Evolutionary conservation across 257 asterid species (phyloP).

Genomic region (Przewalskia tangutica): DNA sequence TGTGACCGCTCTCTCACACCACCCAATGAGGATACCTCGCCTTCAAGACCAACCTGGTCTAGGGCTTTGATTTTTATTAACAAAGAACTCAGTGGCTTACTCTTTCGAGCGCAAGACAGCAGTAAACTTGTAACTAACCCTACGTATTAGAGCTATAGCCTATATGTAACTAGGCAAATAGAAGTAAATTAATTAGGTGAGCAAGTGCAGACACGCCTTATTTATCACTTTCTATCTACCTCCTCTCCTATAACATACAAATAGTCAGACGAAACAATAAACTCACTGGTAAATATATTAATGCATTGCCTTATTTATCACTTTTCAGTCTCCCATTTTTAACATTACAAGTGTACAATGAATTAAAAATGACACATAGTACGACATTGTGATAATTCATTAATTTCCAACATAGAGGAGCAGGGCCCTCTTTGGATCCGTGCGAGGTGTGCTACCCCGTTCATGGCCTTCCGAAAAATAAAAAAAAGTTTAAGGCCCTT

Average conservation of each 20-base stretch:
- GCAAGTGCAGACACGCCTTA: not conserved
- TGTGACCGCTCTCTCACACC: too few species aligned
- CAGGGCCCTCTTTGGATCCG: too few species aligned
- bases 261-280: not conserved
- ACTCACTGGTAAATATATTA: not conserved
- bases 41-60: too few species aligned
- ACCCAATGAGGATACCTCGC: too few species aligned
- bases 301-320: not conserved
- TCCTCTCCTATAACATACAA: not conserved
- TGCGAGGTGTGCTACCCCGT: too few species aligned
- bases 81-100: too few species aligned
- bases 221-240: not conserved
- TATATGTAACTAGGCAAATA: not conserved
- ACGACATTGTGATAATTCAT: not conserved
- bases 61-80: too few species aligned
- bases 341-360: not conserved
- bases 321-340: not conserved
- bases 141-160: not conserved
- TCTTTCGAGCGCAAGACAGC: too few species aligned
- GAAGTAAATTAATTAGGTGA: not conserved
- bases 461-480: too few species aligned
- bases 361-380: not conserved
- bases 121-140: not conserved
- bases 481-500: too few species aligned
- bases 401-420: not conserved